Conservation (phyloP, 768 basidiomycete species). For the Pleurotus cornucopiae region DNA sequence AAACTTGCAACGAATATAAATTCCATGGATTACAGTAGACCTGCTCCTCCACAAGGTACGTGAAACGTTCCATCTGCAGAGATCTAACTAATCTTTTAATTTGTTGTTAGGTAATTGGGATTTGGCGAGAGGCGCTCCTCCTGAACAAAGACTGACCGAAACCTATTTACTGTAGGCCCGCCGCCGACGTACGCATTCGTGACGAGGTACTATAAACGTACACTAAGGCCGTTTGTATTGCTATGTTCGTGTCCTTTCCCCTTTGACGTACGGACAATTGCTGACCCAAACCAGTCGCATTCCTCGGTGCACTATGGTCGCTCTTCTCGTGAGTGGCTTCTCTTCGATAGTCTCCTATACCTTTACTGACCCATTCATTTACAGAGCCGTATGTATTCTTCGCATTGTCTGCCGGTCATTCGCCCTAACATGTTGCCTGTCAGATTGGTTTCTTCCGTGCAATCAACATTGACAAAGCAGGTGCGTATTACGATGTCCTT, state of each 20-base stretch:
- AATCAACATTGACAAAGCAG: conserved; percentile 37
- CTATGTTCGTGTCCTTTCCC: conserved; percentile 24
- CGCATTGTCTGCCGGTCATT: too few species aligned
- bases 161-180: conserved; percentile 27
- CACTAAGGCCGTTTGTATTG: conserved; percentile 59
- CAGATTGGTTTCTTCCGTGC: conserved; percentile 65
- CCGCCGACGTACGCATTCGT: conserved; percentile 60
- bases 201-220: conserved; percentile 49
- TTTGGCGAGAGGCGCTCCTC: background rate
- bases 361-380: background rate
- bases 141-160: background rate
- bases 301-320: conserved; percentile 54
- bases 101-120: background rate
- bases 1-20: too few species aligned
- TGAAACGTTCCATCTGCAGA: background rate
- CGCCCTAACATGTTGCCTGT: background rate
- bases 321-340: conserved; percentile 54
- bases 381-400: conserved; percentile 26
- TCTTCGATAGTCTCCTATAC: background rate
- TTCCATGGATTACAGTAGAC: conserved; percentile 8
- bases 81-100: background rate
- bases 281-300: conserved; percentile 27
- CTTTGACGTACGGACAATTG: background rate
- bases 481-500: conserved; percentile 32
- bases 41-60: conserved; percentile 11